Conservation (phyloP, 2,329 filamentous ascomycete genomes). For the Aspergillus phoenicis region DNA sequence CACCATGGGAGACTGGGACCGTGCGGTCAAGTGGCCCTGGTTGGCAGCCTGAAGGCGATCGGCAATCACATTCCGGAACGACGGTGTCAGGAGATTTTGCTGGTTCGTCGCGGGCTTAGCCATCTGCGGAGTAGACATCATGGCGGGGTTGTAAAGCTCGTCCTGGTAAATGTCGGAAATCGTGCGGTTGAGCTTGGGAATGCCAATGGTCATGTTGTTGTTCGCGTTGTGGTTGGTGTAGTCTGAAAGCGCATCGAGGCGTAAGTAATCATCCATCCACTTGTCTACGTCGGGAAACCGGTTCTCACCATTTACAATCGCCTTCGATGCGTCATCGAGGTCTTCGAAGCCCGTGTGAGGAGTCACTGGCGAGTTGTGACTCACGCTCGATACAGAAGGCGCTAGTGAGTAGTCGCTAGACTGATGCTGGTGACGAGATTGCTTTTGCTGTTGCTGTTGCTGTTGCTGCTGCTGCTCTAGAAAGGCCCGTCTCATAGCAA, state of each 20-base stretch:
- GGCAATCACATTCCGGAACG: slow-evolving; percentile 66
- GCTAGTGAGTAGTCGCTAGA: slow-evolving; percentile 54
- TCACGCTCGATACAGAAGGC: slow-evolving; percentile 62
- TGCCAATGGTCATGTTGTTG: slow-evolving; percentile 43
- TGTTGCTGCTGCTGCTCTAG: slow-evolving; percentile 50
- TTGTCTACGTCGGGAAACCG: slow-evolving; percentile 37
- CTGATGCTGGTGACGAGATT: slow-evolving; percentile 43
- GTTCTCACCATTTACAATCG: slow-evolving; percentile 59
- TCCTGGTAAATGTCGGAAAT: slow-evolving; percentile 85
- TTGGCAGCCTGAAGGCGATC: slow-evolving; percentile 79
- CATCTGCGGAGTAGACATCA: slow-evolving; percentile 39
- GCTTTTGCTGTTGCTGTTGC: slow-evolving; percentile 34
- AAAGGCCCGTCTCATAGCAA: slow-evolving; percentile 62
- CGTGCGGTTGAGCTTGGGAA: slow-evolving; percentile 80
- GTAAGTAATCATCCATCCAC: slow-evolving; percentile 71
- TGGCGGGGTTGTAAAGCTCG: slow-evolving; percentile 70
- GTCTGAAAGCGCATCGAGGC: slow-evolving; percentile 58
- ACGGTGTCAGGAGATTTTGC: slow-evolving; percentile 51
- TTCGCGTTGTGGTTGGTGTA: slow-evolving; percentile 50
- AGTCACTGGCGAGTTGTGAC: slow-evolving; percentile 63
- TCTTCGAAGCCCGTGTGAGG: slow-evolving; percentile 61
- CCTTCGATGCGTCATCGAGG: slow-evolving; percentile 53
- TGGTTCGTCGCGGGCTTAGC: slow-evolving; percentile 36
- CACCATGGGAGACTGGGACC: slow-evolving; percentile 58
- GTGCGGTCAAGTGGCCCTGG: slow-evolving; percentile 67